Evolutionary conservation across 768 basidiomycete genomes (phyloP).

Genomic region (Boletus sensibilis): DNA sequence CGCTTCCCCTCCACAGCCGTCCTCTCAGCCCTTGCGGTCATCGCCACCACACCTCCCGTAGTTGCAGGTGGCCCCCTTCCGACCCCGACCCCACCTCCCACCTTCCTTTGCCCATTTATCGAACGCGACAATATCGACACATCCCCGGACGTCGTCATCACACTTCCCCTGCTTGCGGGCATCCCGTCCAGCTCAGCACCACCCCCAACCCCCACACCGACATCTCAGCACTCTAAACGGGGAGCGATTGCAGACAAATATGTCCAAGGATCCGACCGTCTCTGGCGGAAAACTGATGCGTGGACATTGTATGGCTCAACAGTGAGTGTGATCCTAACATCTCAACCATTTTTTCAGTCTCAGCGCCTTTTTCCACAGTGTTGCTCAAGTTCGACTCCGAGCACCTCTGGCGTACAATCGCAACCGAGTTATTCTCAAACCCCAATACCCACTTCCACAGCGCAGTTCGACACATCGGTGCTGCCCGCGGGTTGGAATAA

Average conservation of each 20-base stretch:
- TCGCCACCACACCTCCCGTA: constrained; percentile 47
- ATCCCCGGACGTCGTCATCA: background rate
- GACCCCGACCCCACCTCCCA: constrained; percentile 40
- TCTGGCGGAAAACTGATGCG: constrained; percentile 52
- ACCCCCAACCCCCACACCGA: constrained; percentile 7
- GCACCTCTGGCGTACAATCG: background rate
- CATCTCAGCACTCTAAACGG: background rate
- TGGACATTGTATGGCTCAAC: constrained; percentile 76
- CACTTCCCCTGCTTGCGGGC: background rate
- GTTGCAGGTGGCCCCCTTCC: constrained; percentile 48
- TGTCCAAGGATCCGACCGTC: constrained; percentile 48
- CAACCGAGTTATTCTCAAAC: constrained; percentile 6
- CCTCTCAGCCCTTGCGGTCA: constrained; percentile 55
- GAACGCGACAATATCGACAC: constrained; percentile 16
- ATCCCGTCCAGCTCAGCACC: constrained; percentile 9
- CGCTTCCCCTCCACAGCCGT: constrained; percentile 48
- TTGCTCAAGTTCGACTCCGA: constrained; percentile 5
- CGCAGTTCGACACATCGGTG: constrained; percentile 21
- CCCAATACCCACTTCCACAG: constrained; percentile 14
- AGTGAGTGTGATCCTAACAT: constrained; percentile 37
- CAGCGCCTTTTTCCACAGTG: constrained; percentile 16
- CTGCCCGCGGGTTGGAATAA: constrained; percentile 58
- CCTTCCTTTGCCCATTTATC: constrained; percentile 60
- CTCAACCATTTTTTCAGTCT: background rate
- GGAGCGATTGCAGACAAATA: constrained; percentile 53